A percentile compares a stretch with the other conserved stretches of the same genome.
Evolutionary conservation across 2,329 filamentous ascomycete species (phyloP).

Genomic region (Curvularia verruculosa): DNA sequence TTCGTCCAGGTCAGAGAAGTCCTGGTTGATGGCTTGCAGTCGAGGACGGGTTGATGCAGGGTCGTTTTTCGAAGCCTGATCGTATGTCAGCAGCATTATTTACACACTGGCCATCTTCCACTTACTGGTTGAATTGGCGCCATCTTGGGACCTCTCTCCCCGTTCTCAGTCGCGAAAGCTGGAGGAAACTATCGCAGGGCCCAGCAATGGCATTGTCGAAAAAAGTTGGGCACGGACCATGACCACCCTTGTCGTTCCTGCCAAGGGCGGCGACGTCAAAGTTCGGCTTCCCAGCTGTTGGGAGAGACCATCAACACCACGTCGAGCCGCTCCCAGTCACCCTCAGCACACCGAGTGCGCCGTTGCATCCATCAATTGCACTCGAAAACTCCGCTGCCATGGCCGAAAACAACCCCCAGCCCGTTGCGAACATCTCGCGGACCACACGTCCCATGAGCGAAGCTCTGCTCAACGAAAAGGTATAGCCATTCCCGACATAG

Average conservation of each 20-base stretch:
- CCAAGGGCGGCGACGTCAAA: constrained; percentile 37
- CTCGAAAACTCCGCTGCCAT: constrained; percentile 51
- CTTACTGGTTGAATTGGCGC: constrained; percentile 29
- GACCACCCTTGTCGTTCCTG: constrained; percentile 17
- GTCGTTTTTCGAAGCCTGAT: constrained; percentile 18
- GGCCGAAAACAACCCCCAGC: constrained; percentile 62
- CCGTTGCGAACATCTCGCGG: constrained; percentile 70
- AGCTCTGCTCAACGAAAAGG: constrained; percentile 98
- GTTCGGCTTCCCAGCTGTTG: constrained; percentile 30
- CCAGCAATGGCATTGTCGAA: constrained; percentile 16
- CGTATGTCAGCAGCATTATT: constrained; percentile 4
- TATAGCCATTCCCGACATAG: constrained; percentile 52
- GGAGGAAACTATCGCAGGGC: neutral
- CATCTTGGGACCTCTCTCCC: constrained; percentile 27
- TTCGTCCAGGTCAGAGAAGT: constrained; percentile 45
- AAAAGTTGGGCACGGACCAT: constrained; percentile 31
- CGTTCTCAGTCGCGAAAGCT: constrained; percentile 12
- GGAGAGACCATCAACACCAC: constrained; percentile 33
- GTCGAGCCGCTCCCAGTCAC: constrained; percentile 16
- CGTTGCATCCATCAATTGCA: constrained; percentile 38
- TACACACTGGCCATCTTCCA: rapidly evolving
- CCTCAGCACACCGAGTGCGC: constrained; percentile 25
- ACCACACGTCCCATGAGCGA: constrained; percentile 86
- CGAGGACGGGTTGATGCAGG: constrained; percentile 44
- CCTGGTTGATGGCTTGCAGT: constrained; percentile 50